phyloP scores from a whole-genome alignment of 306 rosid species.

The Prunus persica region Prunus_persica_NCBIv2 NC_034012.1:22091001-22091500 shows the following conservation, averaged over 20 bases:
- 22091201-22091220: not conserved
- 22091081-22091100: not conserved
- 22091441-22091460: not conserved
- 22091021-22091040: conserved; percentile 87
- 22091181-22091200: not conserved
- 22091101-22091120: not conserved
- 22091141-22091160: not conserved
- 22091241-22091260: not conserved
- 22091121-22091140: not conserved
- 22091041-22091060: conserved; percentile 45
- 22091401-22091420: not conserved
- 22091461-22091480: conserved; percentile 60
- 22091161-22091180: not conserved
- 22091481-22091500: conserved; percentile 97
- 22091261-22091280: not conserved
- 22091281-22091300: not conserved
- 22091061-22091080: not conserved
- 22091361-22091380: not conserved
- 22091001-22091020: conserved; percentile 93
- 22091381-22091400: not conserved
- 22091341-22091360: not conserved
- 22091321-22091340: not conserved
- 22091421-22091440: not conserved
- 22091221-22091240: not conserved
- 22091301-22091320: not conserved